phyloP scores from a whole-genome alignment of 495 filamentous ascomycete species.

The Hyaloscypha hepaticicola region DNA sequence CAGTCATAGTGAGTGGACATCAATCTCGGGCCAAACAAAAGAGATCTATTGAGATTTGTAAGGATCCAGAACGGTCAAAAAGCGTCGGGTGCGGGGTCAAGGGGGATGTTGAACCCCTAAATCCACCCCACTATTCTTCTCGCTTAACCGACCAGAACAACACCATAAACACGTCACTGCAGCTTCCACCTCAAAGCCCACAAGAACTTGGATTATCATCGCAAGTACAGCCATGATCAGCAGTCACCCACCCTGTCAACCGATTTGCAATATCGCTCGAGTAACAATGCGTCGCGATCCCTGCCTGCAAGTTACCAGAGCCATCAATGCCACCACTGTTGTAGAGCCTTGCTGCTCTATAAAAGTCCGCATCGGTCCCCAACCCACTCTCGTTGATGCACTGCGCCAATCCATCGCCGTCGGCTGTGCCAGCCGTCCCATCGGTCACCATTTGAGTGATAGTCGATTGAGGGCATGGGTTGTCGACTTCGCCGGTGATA shows the following conservation, averaged over 20 bases:
- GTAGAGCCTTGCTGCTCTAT: slow-evolving; percentile 37
- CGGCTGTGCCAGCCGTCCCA: slow-evolving; percentile 37
- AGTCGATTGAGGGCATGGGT: neutral
- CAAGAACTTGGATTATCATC: neutral
- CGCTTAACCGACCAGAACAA: neutral
- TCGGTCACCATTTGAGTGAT: slow-evolving; percentile 42
- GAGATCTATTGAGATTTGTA: too few relatives aligned
- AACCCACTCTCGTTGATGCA: slow-evolving; percentile 4
- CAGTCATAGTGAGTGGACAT: too few relatives aligned
- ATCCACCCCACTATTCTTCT: neutral
- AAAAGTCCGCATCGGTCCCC: neutral
- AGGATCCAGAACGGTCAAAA: too few relatives aligned
- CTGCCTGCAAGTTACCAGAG: slow-evolving; percentile 31
- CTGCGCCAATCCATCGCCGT: slow-evolving; percentile 39
- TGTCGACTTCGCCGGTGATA: neutral
- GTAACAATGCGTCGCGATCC: slow-evolving; percentile 36
- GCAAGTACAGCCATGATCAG: neutral
- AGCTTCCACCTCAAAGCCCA: neutral
- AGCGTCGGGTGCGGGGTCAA: too few relatives aligned
- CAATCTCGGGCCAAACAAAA: too few relatives aligned
- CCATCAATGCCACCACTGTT: slow-evolving; percentile 39
- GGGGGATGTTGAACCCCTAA: neutral
- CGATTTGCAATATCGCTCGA: slow-evolving; percentile 42
- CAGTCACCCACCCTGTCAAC: slow-evolving; percentile 34
- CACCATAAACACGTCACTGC: neutral